A percentile compares a stretch with the other conserved stretches of the same genome.
These are phyloP conservation scores for Candida railenensis DNA, from an alignment of 805 yeast species.

Conservation along the genomic window DNA sequence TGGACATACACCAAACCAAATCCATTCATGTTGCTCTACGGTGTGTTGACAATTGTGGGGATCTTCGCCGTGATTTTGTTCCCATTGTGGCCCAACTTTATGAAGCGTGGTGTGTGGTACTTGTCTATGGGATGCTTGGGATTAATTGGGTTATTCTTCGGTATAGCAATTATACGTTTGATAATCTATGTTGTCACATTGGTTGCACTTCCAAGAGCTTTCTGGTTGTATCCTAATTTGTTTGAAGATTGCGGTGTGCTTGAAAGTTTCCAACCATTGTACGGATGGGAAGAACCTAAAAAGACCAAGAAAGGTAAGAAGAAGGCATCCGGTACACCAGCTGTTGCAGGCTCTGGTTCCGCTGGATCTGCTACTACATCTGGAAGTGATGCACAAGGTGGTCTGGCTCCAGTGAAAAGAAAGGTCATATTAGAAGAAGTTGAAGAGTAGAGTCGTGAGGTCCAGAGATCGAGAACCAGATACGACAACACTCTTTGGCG, in stretches of 20 bases:
- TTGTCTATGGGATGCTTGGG: slow-evolving; percentile 75
- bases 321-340: slow-evolving; percentile 5
- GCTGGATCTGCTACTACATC: slow-evolving; percentile 7
- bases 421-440: slow-evolving; percentile 43
- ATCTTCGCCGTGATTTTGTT: slow-evolving; percentile 67
- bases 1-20: slow-evolving; percentile 82
- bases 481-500: no score
- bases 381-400: slow-evolving; percentile 14
- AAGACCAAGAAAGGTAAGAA: slow-evolving; percentile 16
- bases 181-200: slow-evolving; percentile 63
- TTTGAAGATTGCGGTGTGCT: slow-evolving; percentile 94
- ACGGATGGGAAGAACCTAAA: slow-evolving; percentile 68
- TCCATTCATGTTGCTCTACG: slow-evolving; percentile 60
- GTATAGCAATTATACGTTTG: slow-evolving; percentile 74
- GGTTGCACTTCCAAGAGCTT: slow-evolving; percentile 62
- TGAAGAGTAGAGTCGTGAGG: slow-evolving; percentile 29
- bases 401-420: slow-evolving; percentile 21
- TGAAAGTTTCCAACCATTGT: slow-evolving; percentile 89
- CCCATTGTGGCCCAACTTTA: slow-evolving; percentile 92
- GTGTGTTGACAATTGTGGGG: slow-evolving; percentile 63
- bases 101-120: slow-evolving; percentile 92
- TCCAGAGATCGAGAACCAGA: no score
- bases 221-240: slow-evolving; percentile 95
- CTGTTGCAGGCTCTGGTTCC: not conserved
- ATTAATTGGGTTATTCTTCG: slow-evolving; percentile 72